Evolutionary conservation across 192 early-diverging fungal species (phyloP).

Genomic region (Jimgerdemannia lactiflua): DNA sequence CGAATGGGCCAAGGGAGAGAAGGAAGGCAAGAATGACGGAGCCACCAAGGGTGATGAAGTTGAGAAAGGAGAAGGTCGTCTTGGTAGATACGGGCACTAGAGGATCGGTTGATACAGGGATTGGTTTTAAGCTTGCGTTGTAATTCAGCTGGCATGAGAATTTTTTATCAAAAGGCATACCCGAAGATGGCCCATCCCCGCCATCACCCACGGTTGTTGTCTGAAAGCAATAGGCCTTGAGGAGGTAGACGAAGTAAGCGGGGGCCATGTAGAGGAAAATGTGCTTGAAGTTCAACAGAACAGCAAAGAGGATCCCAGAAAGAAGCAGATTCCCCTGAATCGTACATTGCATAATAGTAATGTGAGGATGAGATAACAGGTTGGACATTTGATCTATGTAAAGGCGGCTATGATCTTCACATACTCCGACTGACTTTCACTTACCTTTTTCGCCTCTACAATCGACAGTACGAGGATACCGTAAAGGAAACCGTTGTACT

Average conservation of each 20-base stretch:
- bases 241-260: constrained; percentile 90
- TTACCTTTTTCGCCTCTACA: constrained; percentile 64
- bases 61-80: constrained; percentile 19
- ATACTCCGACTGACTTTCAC: neutral
- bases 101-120: neutral
- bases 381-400: neutral
- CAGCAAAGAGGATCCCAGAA: constrained; percentile 80
- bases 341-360: neutral
- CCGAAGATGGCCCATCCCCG: constrained; percentile 11
- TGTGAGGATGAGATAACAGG: neutral
- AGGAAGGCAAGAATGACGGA: constrained; percentile 68
- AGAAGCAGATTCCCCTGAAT: constrained; percentile 53
- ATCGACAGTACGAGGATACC: constrained; percentile 85
- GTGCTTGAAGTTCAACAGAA: constrained; percentile 95
- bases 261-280: constrained; percentile 92
- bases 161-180: too few relatives aligned
- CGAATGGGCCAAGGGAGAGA: constrained; percentile 83
- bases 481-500: constrained; percentile 94
- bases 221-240: constrained; percentile 73
- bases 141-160: too few relatives aligned
- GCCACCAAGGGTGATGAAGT: constrained; percentile 63
- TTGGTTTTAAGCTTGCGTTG: too few relatives aligned
- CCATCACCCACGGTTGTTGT: constrained; percentile 26
- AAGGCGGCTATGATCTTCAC: too few relatives aligned
- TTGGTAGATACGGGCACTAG: neutral